Conservation (phyloP, 257 asterid genomes). For the Knoxia roxburghii region DNA sequence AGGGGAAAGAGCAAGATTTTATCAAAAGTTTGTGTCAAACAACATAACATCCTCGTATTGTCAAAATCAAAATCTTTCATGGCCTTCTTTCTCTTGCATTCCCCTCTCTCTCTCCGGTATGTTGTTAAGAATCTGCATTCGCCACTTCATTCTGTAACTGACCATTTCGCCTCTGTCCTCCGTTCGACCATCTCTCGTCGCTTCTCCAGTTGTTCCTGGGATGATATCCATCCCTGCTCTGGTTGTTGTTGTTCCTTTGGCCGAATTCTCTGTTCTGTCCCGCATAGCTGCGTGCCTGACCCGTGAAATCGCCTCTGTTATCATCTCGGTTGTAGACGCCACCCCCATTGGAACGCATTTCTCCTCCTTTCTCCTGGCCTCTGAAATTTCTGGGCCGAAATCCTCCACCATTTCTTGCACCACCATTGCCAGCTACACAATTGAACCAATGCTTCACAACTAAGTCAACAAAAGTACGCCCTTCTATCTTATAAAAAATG, state of each 20-base stretch:
- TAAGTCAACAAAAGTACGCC: neutral
- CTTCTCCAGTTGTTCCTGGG: slow-evolving; percentile 8
- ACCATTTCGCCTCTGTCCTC: neutral
- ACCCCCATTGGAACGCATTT: slow-evolving; percentile 5
- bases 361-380: slow-evolving; percentile 19
- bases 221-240: neutral
- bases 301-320: neutral
- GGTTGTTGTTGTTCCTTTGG: slow-evolving; percentile 2
- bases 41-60: no score
- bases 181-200: neutral
- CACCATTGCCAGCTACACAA: slow-evolving; percentile 25
- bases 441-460: neutral
- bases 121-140: neutral
- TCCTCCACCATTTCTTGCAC: slow-evolving; percentile 19
- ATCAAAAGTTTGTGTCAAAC: no score
- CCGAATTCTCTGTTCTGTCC: slow-evolving; percentile 12
- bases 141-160: neutral
- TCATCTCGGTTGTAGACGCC: slow-evolving; percentile 5
- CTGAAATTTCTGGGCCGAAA: slow-evolving; percentile 9
- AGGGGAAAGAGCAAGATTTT: no score
- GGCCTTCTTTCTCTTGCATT: neutral
- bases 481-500: no score
- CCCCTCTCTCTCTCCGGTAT: no score
- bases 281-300: slow-evolving; percentile 10
- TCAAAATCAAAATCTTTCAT: no score